A percentile compares a stretch with the other conserved stretches of the same genome.
These are phyloP conservation scores for Ceratopteris richardii DNA, from an alignment of 75 land plant species.

Conservation along the genomic window DNA sequence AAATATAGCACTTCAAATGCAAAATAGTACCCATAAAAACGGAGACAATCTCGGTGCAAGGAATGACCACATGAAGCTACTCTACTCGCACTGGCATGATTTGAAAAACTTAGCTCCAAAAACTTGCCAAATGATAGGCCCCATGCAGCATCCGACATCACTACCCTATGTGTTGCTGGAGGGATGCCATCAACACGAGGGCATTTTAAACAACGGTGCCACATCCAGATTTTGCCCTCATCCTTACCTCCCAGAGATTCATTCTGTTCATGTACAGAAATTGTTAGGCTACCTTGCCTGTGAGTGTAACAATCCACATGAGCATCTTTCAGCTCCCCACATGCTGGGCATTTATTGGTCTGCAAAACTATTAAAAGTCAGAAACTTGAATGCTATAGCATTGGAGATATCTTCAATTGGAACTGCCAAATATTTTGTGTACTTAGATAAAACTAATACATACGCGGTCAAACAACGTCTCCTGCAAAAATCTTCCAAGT, in stretches of 20 bases:
- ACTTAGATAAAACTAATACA: neutral
- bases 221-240: conserved; percentile 98
- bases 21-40: conserved; percentile 74
- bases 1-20: no score
- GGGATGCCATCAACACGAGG: conserved; percentile 38
- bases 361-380: conserved; percentile 10
- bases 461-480: conserved; percentile 73
- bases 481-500: conserved; percentile 70
- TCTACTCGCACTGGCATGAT: conserved; percentile 42
- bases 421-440: no score
- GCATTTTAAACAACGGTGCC: conserved; percentile 85
- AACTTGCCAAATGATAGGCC: conserved; percentile 93
- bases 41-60: conserved; percentile 68
- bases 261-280: conserved; percentile 39
- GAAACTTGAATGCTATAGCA: no score
- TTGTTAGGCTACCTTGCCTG: conserved; percentile 73
- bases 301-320: conserved; percentile 84
- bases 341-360: conserved; percentile 46
- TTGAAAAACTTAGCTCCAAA: conserved; percentile 82
- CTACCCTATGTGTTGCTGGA: conserved; percentile 58
- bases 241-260: conserved; percentile 50
- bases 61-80: conserved; percentile 75
- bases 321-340: conserved; percentile 70
- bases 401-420: no score
- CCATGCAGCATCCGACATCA: conserved; percentile 72